Evolutionary conservation across 1,284 basidiomycete genomes (phyloP), one percentile per base, ranked within the genome.

Genomic region (Pseudozyma hubeiensis): DNA sequence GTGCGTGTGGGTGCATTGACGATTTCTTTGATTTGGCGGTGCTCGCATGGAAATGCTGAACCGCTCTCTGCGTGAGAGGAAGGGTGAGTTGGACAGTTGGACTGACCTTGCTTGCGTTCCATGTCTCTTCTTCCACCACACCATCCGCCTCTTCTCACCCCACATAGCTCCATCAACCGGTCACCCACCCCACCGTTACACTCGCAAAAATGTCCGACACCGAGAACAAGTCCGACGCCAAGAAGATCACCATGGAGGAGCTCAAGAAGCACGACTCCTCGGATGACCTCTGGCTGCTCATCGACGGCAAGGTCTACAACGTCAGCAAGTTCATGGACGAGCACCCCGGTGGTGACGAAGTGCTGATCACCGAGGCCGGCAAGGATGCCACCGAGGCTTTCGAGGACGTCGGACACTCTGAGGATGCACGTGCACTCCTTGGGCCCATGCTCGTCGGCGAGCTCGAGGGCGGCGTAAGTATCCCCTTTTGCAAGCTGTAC

Each of bases 371-470:
- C 74, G 96, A 99, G 87, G 91, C 90, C 81, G 93, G 95, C 90
- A 87, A 83, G 93, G 95, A 99, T 85, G 94, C 94, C 31, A 97
- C 96, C 45, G 97, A 99, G 85, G 94, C 96, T 11, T 99, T 99
- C 83, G 97, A 99, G 87, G 97, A 99, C 85, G 95, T 99, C 50
- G 96, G 97, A 46, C 96, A 99, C 89, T 98, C 95, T 16, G 97
- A 99, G 83, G 97, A 99, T 86, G 97, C 96, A 16, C 91, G 96
- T 64, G 90, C 88, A n/a, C 89, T 97, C 71, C 88, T 99, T 61
- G 89, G 89, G n/a, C 80, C 84, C 43, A 85, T 86, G 77, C 79
- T 82, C 50, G 85, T 86, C 31, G 86, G 67, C 89, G 86, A 80
- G 88, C 95, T 90, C 44, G 78, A 78, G 48, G 81, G 79, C 55